Percentiles rank a stretch among this genome's conserved stretches.
Evolutionary conservation across 2,329 filamentous ascomycete genomes (phyloP).

Genomic region (Stagonosporopsis chrysanthemi): DNA sequence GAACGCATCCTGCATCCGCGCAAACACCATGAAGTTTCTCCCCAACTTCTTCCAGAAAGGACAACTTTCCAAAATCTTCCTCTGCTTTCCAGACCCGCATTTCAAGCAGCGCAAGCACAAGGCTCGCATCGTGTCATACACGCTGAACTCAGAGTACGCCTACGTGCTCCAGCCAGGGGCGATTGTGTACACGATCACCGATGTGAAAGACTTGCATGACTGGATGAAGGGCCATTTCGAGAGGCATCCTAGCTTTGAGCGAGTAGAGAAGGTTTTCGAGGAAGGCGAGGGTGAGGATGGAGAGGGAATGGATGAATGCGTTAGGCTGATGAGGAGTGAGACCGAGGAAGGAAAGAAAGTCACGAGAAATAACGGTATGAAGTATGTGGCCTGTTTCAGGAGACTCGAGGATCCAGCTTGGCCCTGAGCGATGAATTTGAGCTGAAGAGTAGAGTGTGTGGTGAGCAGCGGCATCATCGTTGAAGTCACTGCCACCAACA

Average conservation of each 20-base stretch:
- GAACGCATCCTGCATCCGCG: constrained; percentile 87
- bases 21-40: constrained; percentile 99
- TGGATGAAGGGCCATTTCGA: constrained; percentile 94
- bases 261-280: constrained; percentile 59
- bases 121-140: constrained; percentile 88
- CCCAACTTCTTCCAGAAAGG: constrained; percentile 89
- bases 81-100: constrained; percentile 98
- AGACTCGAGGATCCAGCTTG: constrained; percentile 81
- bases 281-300: constrained; percentile 75
- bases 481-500: constrained; percentile 28
- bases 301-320: constrained; percentile 72
- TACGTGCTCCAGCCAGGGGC: constrained; percentile 85
- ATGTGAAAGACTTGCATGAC: constrained; percentile 89
- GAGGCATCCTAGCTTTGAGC: constrained; percentile 78
- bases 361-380: constrained; percentile 84
- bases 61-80: constrained; percentile 90
- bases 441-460: constrained; percentile 28
- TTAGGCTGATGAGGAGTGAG: constrained; percentile 77
- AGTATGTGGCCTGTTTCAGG: constrained; percentile 89
- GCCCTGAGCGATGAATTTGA: constrained; percentile 66
- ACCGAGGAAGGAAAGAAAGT: constrained; percentile 99
- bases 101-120: constrained; percentile 99
- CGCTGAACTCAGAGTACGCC: constrained; percentile 91
- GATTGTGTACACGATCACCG: constrained; percentile 93
- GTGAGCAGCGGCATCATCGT: constrained; percentile 33